phyloP scores from a whole-genome alignment of 306 rosid species.

The Cyamopsis tetragonoloba region DNA sequence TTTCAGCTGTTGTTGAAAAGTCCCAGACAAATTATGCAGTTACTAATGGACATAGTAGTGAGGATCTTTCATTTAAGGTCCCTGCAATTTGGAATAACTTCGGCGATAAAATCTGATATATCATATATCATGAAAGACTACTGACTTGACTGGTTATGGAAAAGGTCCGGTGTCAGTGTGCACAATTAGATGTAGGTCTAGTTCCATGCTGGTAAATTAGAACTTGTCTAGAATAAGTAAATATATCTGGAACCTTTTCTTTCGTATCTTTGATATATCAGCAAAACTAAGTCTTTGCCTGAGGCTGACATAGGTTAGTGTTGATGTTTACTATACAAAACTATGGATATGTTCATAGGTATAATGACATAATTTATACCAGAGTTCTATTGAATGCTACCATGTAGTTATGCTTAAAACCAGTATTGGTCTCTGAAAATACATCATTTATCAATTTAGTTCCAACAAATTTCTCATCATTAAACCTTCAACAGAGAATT shows the following conservation, averaged over 20 bases:
- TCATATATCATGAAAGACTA: not conserved
- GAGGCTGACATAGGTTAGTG: not conserved
- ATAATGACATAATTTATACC: not conserved
- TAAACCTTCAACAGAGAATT: too few species aligned
- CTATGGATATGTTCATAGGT: not conserved
- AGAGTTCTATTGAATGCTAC: not conserved
- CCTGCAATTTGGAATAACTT: constrained; percentile 14
- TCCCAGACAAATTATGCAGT: constrained; percentile 24
- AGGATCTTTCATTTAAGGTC: constrained; percentile 34
- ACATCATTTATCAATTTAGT: not conserved
- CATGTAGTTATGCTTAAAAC: not conserved
- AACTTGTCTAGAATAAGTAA: constrained; percentile 11
- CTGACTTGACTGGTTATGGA: constrained; percentile 2
- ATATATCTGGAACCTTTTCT: constrained; percentile 5
- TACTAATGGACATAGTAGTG: constrained; percentile 28
- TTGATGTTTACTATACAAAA: not conserved
- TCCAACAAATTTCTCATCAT: too few species aligned
- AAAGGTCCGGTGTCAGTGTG: not conserved
- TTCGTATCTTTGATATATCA: not conserved
- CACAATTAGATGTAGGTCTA: not conserved
- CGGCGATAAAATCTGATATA: constrained; percentile 13
- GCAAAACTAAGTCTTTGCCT: not conserved
- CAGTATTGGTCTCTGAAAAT: not conserved
- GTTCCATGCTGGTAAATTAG: constrained; percentile 4
- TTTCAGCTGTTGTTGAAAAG: constrained; percentile 18